Percentiles rank a stretch among this genome's conserved stretches.
phyloP scores from a whole-genome alignment of 2,329 filamentous ascomycete genomes.

The Ophidiomyces ophidiicola region DNA sequence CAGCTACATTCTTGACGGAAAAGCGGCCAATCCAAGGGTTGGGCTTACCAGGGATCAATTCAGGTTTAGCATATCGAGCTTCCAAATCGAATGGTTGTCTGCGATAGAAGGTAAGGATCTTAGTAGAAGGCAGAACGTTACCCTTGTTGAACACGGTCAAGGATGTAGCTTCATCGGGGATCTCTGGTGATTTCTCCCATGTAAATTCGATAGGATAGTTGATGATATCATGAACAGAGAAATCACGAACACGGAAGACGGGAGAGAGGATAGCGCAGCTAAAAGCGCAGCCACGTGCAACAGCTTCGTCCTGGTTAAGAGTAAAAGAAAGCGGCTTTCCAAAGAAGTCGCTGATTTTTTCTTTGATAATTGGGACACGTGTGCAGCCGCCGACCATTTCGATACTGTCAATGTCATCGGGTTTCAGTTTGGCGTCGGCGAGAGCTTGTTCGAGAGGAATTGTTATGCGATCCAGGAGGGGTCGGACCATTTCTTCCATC shows the following conservation, averaged over 20 bases:
- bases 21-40: constrained; percentile 95
- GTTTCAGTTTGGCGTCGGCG: constrained; percentile 78
- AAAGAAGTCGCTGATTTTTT: constrained; percentile 80
- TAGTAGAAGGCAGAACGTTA: constrained; percentile 93
- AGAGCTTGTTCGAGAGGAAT: constrained; percentile 78
- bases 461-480: constrained; percentile 61
- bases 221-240: constrained; percentile 92
- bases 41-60: constrained; percentile 73
- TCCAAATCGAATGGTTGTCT: constrained; percentile 96
- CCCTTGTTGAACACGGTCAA: constrained; percentile 95
- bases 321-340: constrained; percentile 89
- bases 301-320: constrained; percentile 94
- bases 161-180: constrained; percentile 95
- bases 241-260: constrained; percentile 96
- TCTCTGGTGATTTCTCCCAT: constrained; percentile 97
- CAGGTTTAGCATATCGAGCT: constrained; percentile 81
- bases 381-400: constrained; percentile 93
- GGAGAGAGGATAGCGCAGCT: constrained; percentile 95
- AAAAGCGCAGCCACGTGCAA: constrained; percentile 91
- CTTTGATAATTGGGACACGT: constrained; percentile 86
- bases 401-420: constrained; percentile 83
- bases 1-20: constrained; percentile 94
- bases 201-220: constrained; percentile 97
- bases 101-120: constrained; percentile 98
- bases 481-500: constrained; percentile 79